Percentiles rank a stretch among this genome's conserved stretches.
Evolutionary conservation across 2,329 filamentous ascomycete genomes (phyloP).

Genomic region (Colletotrichum sp.): DNA sequence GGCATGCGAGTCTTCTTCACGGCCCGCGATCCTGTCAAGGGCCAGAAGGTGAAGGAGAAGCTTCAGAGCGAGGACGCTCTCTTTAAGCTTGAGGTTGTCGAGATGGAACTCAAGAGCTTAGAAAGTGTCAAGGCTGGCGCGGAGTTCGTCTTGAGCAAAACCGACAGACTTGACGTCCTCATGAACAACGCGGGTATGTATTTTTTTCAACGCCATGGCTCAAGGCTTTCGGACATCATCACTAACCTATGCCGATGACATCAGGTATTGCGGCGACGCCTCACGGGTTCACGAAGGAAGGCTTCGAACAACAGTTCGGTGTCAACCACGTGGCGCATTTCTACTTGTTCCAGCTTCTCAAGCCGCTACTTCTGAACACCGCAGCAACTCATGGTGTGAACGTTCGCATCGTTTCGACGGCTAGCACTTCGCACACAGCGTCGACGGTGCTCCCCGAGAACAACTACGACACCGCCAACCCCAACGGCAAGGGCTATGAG

Average conservation of each 20-base stretch:
- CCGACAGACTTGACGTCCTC: conserved; percentile 31
- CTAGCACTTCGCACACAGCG: conserved; percentile 45
- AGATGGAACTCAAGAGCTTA: conserved; percentile 34
- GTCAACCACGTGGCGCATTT: conserved; percentile 60
- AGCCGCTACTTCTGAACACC: conserved; percentile 42
- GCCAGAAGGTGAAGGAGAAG: conserved; percentile 16
- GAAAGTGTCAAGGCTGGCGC: conserved; percentile 31
- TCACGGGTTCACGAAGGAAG: conserved; percentile 21
- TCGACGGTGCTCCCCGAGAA: background rate
- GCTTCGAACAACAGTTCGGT: conserved; percentile 47
- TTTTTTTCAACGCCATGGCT: rapidly evolving
- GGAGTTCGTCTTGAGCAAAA: conserved; percentile 17
- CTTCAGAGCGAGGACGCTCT: background rate
- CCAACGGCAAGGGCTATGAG: conserved; percentile 27
- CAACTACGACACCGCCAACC: conserved; percentile 35
- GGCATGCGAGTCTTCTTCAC: conserved; percentile 49
- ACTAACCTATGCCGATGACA: background rate
- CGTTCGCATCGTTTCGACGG: conserved; percentile 50
- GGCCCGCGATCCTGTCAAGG: conserved; percentile 39
- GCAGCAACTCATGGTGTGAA: conserved; percentile 38
- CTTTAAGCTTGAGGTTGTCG: conserved; percentile 35
- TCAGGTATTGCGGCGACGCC: conserved; percentile 20
- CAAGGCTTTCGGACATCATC: rapidly evolving
- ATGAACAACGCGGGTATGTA: conserved; percentile 46
- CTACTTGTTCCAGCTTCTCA: conserved; percentile 56